A percentile compares a stretch with the other conserved stretches of the same genome.
Conservation (phyloP, 2,329 filamentous ascomycete species). For the Colletotrichum sp. region DNA sequence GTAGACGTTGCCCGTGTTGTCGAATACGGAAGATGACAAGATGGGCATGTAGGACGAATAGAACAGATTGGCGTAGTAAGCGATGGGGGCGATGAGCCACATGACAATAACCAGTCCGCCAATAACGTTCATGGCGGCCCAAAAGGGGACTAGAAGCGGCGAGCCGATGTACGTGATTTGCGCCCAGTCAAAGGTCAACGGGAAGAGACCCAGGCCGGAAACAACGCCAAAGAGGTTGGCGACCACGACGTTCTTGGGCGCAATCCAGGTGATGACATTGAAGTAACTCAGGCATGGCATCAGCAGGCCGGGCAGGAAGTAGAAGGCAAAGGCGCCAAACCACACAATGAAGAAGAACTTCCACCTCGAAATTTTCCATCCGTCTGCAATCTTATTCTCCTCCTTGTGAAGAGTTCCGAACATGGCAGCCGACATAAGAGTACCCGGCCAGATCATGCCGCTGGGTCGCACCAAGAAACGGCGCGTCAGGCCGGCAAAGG, state of each 20-base stretch:
- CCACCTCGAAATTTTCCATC: constrained; percentile 83
- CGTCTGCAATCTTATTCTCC: constrained; percentile 80
- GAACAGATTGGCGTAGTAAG: constrained; percentile 81
- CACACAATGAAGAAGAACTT: constrained; percentile 83
- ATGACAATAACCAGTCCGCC: constrained; percentile 81
- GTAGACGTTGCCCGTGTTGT: constrained; percentile 81
- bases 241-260: constrained; percentile 83
- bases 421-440: constrained; percentile 87
- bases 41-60: constrained; percentile 89
- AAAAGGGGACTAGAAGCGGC: constrained; percentile 82
- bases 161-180: constrained; percentile 90
- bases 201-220: constrained; percentile 84
- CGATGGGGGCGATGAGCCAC: constrained; percentile 81
- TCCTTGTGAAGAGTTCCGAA: constrained; percentile 86
- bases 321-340: constrained; percentile 75
- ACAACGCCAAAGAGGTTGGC: constrained; percentile 86
- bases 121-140: constrained; percentile 85
- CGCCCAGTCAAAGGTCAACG: constrained; percentile 89
- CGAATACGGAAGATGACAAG: constrained; percentile 82
- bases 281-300: constrained; percentile 89
- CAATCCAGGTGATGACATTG: constrained; percentile 88
- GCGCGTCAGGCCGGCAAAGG: constrained; percentile 82
- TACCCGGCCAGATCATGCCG: constrained; percentile 92
- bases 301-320: constrained; percentile 82
- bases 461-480: constrained; percentile 84